Conservation (phyloP, 192 early-diverging fungal species). For the Coemansia umbellata region DNA sequence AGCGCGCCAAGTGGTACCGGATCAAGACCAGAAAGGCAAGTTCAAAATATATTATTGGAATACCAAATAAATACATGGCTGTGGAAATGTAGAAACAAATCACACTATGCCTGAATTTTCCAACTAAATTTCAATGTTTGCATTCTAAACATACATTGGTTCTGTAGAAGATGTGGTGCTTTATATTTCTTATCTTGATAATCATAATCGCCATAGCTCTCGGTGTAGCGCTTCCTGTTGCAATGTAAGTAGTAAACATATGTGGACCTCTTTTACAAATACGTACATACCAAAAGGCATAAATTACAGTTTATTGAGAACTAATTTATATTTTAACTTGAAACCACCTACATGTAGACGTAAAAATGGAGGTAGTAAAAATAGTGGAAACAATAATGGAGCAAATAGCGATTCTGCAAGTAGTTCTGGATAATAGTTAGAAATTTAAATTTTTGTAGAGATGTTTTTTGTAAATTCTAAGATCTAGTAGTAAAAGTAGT, state of each 20-base stretch:
- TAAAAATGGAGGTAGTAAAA: conserved; percentile 8
- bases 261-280: background rate
- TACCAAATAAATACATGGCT: background rate
- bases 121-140: too few relatives aligned
- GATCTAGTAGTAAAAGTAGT: too few relatives aligned
- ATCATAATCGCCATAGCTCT: conserved; percentile 37
- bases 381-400: background rate
- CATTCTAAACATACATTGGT: background rate
- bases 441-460: too few relatives aligned
- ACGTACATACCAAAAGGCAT: background rate
- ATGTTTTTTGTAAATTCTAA: too few relatives aligned
- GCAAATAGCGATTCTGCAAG: background rate
- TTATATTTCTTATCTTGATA: conserved; percentile 23
- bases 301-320: background rate
- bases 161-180: conserved; percentile 49
- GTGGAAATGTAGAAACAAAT: too few relatives aligned
- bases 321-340: background rate
- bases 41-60: background rate
- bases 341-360: background rate
- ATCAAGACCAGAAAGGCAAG: conserved; percentile 43
- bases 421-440: background rate
- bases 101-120: too few relatives aligned
- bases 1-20: conserved; percentile 30
- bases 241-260: conserved; percentile 49
- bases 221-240: conserved; percentile 31